Evolutionary conservation across 495 filamentous ascomycete species (phyloP), one percentile per base, ranked within the genome.

Genomic region (Xylaria longipes): DNA sequence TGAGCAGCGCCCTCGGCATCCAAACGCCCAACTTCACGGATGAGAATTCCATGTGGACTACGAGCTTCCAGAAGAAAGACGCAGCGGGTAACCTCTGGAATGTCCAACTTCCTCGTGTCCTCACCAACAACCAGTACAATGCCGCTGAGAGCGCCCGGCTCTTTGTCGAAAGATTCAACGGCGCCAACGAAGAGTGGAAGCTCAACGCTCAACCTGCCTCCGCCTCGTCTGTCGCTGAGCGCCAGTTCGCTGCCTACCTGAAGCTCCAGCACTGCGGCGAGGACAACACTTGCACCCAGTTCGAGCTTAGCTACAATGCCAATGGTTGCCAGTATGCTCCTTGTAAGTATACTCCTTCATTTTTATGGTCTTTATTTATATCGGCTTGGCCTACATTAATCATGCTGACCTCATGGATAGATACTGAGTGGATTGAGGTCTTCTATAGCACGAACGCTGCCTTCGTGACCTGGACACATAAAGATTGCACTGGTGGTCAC

Each of bases 401-500:
- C 7, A 52, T 27, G n/a, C 48, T 52, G n/a, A 52, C 48, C 48
- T 27, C 9, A 12, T 22, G 5, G 48, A 5, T 27, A 39, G 57
- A 39, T 8, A 61, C 57, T 3, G 57, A 37, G 29, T 39, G 35
- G 29, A 61, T 61, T 20, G 57, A 61, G 27, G 35, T 61, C 29
- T 61, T 61, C 57, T 61, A 61, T 61, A 61, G 57, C 57, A 61
- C 57, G 15, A 61, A 61, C 8, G 57, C 57, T 33, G 57, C 57
- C 14, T 61, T 61, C 11, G 29, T 61, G 29, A 39, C 57, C 29
- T 61, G 57, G 57, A 61, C 29, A 12, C 57, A 39, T 22, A 39
- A 39, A 7, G 35, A 22, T 20, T 61, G 57, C 57, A 61, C 29
- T 35, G 57, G 57, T 17, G 29, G 57, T 20, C 57, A 37, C 14